A percentile compares a stretch with the other conserved stretches of the same genome.
Conservation (phyloP, 495 filamentous ascomycete species). For the Neurospora sp. region DNA sequence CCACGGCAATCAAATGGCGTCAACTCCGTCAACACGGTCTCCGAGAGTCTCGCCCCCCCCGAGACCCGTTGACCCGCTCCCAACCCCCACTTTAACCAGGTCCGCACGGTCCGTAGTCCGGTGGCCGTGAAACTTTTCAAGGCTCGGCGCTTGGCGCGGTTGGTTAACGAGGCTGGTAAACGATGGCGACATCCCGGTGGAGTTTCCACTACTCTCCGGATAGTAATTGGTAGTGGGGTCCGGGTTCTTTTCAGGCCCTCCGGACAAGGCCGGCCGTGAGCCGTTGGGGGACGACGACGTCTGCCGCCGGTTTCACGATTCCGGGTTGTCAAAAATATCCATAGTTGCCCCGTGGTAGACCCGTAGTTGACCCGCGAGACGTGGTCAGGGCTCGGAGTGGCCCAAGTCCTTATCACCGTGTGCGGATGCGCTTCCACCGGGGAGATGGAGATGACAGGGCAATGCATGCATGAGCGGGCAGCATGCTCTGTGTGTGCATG, state of each 20-base stretch:
- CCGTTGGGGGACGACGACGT: background rate
- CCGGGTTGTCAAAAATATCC: background rate
- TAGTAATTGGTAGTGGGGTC: background rate
- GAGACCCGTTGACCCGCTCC: background rate
- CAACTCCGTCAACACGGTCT: background rate
- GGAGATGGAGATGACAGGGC: background rate
- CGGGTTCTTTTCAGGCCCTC: background rate
- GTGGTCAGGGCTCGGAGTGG: background rate
- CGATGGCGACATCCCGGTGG: background rate
- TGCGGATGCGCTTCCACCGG: background rate
- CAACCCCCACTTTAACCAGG: background rate
- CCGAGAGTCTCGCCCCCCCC: background rate
- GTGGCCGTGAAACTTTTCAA: background rate
- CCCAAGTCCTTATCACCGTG: background rate
- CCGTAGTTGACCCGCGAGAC: background rate
- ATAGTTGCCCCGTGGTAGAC: background rate
- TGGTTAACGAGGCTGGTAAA: background rate
- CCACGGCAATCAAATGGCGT: background rate
- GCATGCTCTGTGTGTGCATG: background rate
- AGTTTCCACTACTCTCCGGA: background rate
- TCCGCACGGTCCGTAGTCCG: background rate
- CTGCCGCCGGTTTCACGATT: background rate
- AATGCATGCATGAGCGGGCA: background rate
- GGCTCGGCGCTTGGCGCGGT: background rate
- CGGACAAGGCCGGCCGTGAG: background rate